Base-by-base conservation (phyloP, 1,284 basidiomycete genomes). In the Rhodotorula sp. region DNA sequence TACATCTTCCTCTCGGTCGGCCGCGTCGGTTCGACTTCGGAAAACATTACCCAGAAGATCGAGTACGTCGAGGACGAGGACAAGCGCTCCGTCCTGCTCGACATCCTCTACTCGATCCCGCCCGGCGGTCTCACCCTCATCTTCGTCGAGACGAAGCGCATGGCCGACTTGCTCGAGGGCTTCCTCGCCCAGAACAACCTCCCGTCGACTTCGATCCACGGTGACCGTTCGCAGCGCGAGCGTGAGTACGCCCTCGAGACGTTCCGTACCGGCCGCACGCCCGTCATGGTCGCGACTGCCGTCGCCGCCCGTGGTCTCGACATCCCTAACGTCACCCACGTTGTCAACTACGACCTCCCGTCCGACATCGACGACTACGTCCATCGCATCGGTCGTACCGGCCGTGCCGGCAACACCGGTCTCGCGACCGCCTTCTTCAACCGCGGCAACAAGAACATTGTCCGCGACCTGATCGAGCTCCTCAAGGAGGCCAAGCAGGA, bases 1-100 rank as follows among this genome's bases (percentile, higher is more conserved):
- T 98, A 98, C 84, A 89, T 99, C 81, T 99, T 99, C 89, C 87
- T 99, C 60, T 95, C 93, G 62, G 97, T 99, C 71, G 97, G 97
- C 38, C 92, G 97, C 81, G 97, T 99, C 70, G 97, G 97, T 72
- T 95, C 92, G 63, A 99, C 97, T 23, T 97, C 93, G 57, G 97
- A 99, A 86, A 99, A 99, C 85, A 99, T 99, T 81, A 99, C 95
- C 0, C 97, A 99, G 85, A 95, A 83, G 84, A 88, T 99, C 79
- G 97, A 99, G 83, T 99, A 94, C 80, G 97, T 99, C 69, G 97
- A 99, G 83, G 97, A 99, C 81, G 81, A 85, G 12, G 97, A 99
- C 85, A 99, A 99, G 85, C 91, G 93, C 79, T 97, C 93, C 48
- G 92, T 98, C 34, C 86, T 99, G 8, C 88, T 99, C 72, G 95